Base-by-base conservation (phyloP, 768 basidiomycete genomes). In the Hygrophorus pudorinus region DNA sequence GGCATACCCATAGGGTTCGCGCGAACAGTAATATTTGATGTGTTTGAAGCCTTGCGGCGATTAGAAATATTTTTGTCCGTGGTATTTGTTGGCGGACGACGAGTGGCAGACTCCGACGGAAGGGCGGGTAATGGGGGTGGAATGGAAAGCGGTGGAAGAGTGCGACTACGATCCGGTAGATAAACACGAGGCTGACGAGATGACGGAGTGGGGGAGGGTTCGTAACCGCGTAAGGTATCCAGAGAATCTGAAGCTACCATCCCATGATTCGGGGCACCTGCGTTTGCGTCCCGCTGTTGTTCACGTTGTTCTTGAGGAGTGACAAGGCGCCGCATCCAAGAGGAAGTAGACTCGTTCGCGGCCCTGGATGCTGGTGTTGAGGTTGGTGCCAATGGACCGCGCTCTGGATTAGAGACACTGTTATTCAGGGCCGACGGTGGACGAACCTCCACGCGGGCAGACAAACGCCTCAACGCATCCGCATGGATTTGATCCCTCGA, bases 61-160 rank as follows among this genome's bases (percentile, higher is more conserved):
- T 62, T 58, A n/a, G 48, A 51, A 28, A 18, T 12, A 21, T 13
- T 37, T 32, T 48, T 53, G 35, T 41, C 49, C 3, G 41, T 37
- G 10, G 49, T 40, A 16, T 48, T 45, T 14, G 55, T 58, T 6
- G 56, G 54, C 35, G 4, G 18, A 21, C 9, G 21, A 27, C 31
- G 39, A 35, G 56, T 50, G 9, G 57, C 51, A 1, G 71, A 67
- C 56, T 85, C 81, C 2, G 80, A 80, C 0, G 78, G 78, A 8
- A 80, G 67, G 17, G 67, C 64, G 1, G 79, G 72, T 2, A 81
- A 64, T 0, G 81, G 77, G 34, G 75, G 72, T 0, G 81, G 76
- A 2, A 80, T 75, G 2, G 70, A 51, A 17, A 81, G 55, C 6
- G 73, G 59, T 2, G 76, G 71, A 4, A 79, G 56, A 2, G 66